Evolutionary conservation across 768 basidiomycete genomes (phyloP), one percentile per base, ranked within the genome.

Genomic region (Boletus vermiculosoides): DNA sequence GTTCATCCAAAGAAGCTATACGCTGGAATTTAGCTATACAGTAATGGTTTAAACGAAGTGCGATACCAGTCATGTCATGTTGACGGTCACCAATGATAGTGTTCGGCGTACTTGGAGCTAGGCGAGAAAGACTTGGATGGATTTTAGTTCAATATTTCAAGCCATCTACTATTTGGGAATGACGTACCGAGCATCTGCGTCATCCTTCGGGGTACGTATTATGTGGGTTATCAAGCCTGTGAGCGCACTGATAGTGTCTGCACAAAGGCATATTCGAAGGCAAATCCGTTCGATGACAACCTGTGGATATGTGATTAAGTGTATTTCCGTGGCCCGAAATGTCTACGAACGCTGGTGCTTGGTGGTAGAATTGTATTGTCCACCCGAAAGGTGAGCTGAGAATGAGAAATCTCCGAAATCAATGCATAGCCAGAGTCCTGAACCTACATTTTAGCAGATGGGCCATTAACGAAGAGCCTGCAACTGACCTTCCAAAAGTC

Each of bases 1-100:
- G 73, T 55, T 94, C 88, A 53, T 96, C 94, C 36, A 97, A 75
- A 11, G 88, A 89, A 52, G 81, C 88, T 90, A 56, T 34, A 41
- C 16, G 28, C 34, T 28, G 13, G 33, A 45, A 39, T 52, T 61
- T 33, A 66, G 61, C 25, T 15, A 39, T 22, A 28, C 33, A 20
- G 31, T 15, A 9, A 28, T 20, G 6, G 7, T 40, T 31, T 22
- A 25, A 55, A 41, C n/a, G 25, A 23, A 58, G 37, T 13, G n/a
- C 8, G 18, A 40, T 65, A 72, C 71, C 72, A 47, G 65, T 72
- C 72, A 72, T 67, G 37, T 66, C 55, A 15, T 48, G 64, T 36
- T 47, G 40, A 45, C 33, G 52, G 20, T 52, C 47, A 31, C 49
- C 41, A 41, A 16, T 30, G 13, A 59, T 55, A 15, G 55, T 59